Evolutionary conservation across 495 filamentous ascomycete species (phyloP).

Genomic region (Lasiosphaeris hirsuta): DNA sequence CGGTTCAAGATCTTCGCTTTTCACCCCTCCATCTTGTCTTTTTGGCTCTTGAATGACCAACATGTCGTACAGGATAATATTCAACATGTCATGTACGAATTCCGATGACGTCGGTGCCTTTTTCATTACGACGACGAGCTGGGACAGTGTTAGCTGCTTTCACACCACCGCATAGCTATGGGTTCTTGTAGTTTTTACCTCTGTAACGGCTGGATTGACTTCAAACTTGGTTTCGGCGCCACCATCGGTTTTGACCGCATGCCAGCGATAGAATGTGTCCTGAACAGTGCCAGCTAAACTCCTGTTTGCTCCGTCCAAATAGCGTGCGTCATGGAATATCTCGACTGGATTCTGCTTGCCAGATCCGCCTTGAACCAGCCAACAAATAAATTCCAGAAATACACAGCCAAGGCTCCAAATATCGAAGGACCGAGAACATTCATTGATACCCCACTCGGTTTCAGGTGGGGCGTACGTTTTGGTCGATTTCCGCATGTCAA

Average conservation of each 20-base stretch:
- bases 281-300: conserved; percentile 5
- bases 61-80: conserved; percentile 7
- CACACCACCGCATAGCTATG: too few relatives aligned
- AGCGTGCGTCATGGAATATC: not conserved
- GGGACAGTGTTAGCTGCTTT: too few relatives aligned
- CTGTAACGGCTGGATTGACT: conserved; percentile 2
- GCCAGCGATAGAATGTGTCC: conserved; percentile 15
- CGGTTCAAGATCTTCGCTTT: too few relatives aligned
- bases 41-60: conserved; percentile 4
- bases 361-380: conserved; percentile 3
- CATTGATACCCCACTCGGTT: not conserved
- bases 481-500: not conserved
- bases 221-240: too few relatives aligned
- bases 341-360: conserved; percentile 1
- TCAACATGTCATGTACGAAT: conserved; percentile 4
- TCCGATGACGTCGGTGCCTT: not conserved
- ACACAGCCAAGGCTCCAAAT: conserved; percentile 14
- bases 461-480: conserved; percentile 10
- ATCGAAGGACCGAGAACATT: conserved; percentile 8
- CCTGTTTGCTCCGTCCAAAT: not conserved
- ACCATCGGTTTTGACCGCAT: not conserved
- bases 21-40: not conserved
- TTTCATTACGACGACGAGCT: not conserved
- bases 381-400: conserved; percentile 13
- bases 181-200: not conserved